Percentiles rank a stretch among this genome's conserved stretches.
Evolutionary conservation across 2,329 filamentous ascomycete genomes (phyloP).

Genomic region (Clarireedia monteithiana): DNA sequence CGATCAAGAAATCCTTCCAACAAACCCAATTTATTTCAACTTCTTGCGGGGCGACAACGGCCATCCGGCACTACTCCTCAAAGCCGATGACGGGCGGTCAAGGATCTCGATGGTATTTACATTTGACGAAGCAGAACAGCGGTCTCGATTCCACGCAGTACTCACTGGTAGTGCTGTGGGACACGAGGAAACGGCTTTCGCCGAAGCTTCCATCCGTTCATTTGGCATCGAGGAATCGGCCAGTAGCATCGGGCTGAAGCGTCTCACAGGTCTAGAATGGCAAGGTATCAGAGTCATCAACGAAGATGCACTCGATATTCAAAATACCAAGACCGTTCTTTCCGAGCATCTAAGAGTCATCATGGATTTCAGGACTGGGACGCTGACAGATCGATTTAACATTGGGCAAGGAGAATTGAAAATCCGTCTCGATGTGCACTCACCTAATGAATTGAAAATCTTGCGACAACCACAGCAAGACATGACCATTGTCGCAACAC

Average conservation of each 20-base stretch:
- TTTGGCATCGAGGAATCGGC: slow-evolving; percentile 54
- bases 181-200: slow-evolving; percentile 60
- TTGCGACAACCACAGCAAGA: slow-evolving; percentile 69
- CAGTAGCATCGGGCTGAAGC: slow-evolving; percentile 30
- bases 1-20: slow-evolving; percentile 59
- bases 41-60: slow-evolving; percentile 67
- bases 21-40: slow-evolving; percentile 67
- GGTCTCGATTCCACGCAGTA: slow-evolving; percentile 62
- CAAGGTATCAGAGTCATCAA: slow-evolving; percentile 66
- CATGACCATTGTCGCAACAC: slow-evolving; percentile 66
- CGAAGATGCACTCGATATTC: slow-evolving; percentile 48
- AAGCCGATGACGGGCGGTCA: slow-evolving; percentile 39
- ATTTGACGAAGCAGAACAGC: slow-evolving; percentile 66
- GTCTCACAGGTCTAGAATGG: slow-evolving; percentile 44
- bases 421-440: slow-evolving; percentile 53
- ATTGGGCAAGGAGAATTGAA: slow-evolving; percentile 67
- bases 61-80: slow-evolving; percentile 56
- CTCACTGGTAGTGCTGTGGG: slow-evolving; percentile 65
- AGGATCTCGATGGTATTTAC: slow-evolving; percentile 65
- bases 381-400: slow-evolving; percentile 77
- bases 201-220: slow-evolving; percentile 58
- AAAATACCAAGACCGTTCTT: slow-evolving; percentile 59
- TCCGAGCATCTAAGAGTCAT: slow-evolving; percentile 71
- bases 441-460: slow-evolving; percentile 55
- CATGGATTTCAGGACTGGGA: slow-evolving; percentile 67